Evolutionary conservation across 495 filamentous ascomycete species (phyloP).

Genomic region (Astrothelium subdiscretum): DNA sequence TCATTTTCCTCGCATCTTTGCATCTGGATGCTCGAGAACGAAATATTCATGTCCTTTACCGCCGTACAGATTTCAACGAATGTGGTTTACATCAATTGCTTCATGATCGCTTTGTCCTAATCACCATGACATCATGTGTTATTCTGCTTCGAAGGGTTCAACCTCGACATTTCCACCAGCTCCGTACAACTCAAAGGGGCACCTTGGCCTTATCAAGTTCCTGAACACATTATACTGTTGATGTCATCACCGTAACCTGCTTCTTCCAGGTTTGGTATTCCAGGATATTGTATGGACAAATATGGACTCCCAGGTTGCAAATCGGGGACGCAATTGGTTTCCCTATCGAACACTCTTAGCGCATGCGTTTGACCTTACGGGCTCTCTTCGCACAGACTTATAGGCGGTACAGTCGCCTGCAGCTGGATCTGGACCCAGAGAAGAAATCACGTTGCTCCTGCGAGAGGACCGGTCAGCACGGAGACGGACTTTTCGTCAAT

Average conservation of each 20-base stretch:
- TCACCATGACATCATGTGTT: too few species aligned
- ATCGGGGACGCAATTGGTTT: neutral
- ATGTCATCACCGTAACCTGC: neutral
- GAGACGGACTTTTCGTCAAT: neutral
- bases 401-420: neutral
- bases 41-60: too few species aligned
- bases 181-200: too few species aligned
- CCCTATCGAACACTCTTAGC: neutral
- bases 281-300: neutral
- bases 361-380: too few species aligned
- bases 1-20: neutral
- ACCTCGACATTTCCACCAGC: too few species aligned
- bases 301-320: neutral
- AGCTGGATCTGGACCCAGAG: neutral
- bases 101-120: too few species aligned
- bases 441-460: neutral
- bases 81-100: too few species aligned
- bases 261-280: neutral
- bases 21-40: too few species aligned
- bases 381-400: neutral
- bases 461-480: neutral
- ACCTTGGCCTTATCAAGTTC: neutral
- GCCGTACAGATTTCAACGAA: too few species aligned
- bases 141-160: too few species aligned
- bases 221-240: neutral